These are phyloP conservation scores for Amanita fuliginea DNA, from an alignment of 768 basidiomycete genomes.

Conservation along the genomic window DNA sequence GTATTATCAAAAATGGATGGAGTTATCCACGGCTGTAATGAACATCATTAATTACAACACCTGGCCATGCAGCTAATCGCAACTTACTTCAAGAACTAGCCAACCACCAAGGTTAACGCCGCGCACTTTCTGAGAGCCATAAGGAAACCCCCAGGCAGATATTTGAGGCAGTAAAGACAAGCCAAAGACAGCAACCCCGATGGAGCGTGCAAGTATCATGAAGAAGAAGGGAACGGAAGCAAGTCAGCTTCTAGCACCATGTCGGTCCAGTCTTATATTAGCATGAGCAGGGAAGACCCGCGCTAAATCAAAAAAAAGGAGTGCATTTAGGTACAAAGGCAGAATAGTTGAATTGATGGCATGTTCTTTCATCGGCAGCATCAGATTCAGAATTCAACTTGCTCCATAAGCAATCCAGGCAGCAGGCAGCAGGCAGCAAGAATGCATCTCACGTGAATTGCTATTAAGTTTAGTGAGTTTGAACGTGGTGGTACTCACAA, in stretches of 20 bases:
- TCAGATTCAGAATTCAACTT: not conserved
- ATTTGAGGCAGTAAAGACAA: constrained; percentile 13
- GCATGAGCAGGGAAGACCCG: not conserved
- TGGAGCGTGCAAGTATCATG: constrained; percentile 10
- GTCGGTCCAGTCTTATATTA: not conserved
- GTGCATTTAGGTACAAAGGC: constrained; percentile 6
- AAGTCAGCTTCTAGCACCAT: too few species aligned
- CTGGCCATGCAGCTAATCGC: not conserved
- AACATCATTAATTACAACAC: constrained; percentile 5
- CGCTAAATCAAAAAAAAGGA: constrained; percentile 1
- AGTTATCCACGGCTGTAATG: constrained; percentile 61
- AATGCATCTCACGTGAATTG: too few species aligned
- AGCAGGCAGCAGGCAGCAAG: too few species aligned
- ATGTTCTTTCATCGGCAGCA: not conserved
- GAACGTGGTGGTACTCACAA: too few species aligned
- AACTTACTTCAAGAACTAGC: constrained; percentile 35
- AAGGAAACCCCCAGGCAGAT: constrained; percentile 46
- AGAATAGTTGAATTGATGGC: not conserved
- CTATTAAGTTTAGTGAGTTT: too few species aligned
- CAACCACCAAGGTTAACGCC: constrained; percentile 74
- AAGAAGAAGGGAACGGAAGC: not conserved
- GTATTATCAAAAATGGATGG: constrained; percentile 67
- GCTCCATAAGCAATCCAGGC: not conserved
- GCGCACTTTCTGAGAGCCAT: constrained; percentile 63
- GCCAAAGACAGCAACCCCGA: constrained; percentile 8